Percentiles rank a stretch among this genome's conserved stretches.
phyloP scores from a whole-genome alignment of 805 yeast species.

The Debaryomyces hansenii region DNA sequence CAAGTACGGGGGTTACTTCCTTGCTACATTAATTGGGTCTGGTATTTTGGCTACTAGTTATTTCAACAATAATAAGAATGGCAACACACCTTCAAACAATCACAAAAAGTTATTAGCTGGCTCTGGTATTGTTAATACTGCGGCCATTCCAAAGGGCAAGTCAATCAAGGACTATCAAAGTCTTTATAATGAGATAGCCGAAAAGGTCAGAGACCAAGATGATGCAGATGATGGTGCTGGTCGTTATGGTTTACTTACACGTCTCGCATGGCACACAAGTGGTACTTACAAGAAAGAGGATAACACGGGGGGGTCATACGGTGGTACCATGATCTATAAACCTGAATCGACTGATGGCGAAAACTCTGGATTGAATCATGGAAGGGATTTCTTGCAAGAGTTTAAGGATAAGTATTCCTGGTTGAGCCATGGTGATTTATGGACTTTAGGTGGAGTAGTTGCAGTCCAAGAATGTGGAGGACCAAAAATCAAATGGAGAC shows the following conservation, averaged over 20 bases:
- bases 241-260: constrained; percentile 33
- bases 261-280: constrained; percentile 42
- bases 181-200: constrained; percentile 74
- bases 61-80: constrained; percentile 13
- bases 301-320: constrained; percentile 36
- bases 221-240: constrained; percentile 40
- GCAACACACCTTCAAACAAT: constrained; percentile 8
- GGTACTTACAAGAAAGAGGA: constrained; percentile 29
- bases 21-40: constrained; percentile 24
- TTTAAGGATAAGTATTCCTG: constrained; percentile 61
- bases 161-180: constrained; percentile 56
- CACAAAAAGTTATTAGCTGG: constrained; percentile 17
- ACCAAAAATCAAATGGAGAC: constrained; percentile 77
- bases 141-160: constrained; percentile 37
- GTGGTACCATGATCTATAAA: constrained; percentile 36
- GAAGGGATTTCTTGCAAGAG: constrained; percentile 55
- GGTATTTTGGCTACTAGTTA: constrained; percentile 20
- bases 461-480: constrained; percentile 81
- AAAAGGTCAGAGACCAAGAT: constrained; percentile 48
- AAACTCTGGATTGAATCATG: constrained; percentile 64
- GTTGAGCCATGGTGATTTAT: constrained; percentile 77
- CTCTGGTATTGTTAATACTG: constrained; percentile 24
- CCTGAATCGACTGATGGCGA: constrained; percentile 39
- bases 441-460: constrained; percentile 75
- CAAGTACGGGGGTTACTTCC: neutral